phyloP scores from a whole-genome alignment of 805 yeast species.

The Barnettozyma siamensis region DNA sequence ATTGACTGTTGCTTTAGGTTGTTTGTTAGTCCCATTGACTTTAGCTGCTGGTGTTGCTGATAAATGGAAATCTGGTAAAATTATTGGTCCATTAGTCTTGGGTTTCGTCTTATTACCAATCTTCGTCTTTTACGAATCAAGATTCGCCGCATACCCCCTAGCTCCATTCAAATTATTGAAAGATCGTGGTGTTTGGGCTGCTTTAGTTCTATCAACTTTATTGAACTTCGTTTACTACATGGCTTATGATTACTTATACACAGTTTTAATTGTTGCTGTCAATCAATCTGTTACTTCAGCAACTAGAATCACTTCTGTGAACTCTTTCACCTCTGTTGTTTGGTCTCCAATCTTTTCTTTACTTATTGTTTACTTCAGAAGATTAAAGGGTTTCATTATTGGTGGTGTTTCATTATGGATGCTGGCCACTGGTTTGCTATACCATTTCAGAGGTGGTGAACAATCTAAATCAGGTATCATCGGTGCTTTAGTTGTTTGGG shows the following conservation, averaged over 20 bases:
- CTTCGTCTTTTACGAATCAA: constrained; percentile 55
- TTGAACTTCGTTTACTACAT: constrained; percentile 59
- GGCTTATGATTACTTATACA: constrained; percentile 65
- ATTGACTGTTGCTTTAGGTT: constrained; percentile 51
- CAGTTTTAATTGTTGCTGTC: constrained; percentile 61
- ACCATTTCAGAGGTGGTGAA: constrained; percentile 50
- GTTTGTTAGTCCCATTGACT: constrained; percentile 67
- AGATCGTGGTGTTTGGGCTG: constrained; percentile 72
- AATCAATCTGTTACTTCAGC: constrained; percentile 55
- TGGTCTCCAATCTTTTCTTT: constrained; percentile 54
- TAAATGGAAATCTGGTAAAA: constrained; percentile 54
- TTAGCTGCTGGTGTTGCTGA: constrained; percentile 58
- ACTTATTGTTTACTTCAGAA: constrained; percentile 39
- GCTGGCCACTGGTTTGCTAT: constrained; percentile 51
- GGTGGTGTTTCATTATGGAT: constrained; percentile 56
- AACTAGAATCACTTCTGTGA: constrained; percentile 52
- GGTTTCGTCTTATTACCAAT: constrained; percentile 58
- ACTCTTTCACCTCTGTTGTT: constrained; percentile 57
- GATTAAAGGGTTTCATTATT: constrained; percentile 54
- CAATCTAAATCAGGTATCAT: constrained; percentile 51
- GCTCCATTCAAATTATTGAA: constrained; percentile 52
- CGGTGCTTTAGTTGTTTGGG: constrained; percentile 58
- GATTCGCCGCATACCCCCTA: constrained; percentile 54
- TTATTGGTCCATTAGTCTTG: constrained; percentile 64
- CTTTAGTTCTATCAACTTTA: constrained; percentile 52